phyloP scores from a whole-genome alignment of 2,329 filamentous ascomycete genomes.

The Fusarium staphyleae region DNA sequence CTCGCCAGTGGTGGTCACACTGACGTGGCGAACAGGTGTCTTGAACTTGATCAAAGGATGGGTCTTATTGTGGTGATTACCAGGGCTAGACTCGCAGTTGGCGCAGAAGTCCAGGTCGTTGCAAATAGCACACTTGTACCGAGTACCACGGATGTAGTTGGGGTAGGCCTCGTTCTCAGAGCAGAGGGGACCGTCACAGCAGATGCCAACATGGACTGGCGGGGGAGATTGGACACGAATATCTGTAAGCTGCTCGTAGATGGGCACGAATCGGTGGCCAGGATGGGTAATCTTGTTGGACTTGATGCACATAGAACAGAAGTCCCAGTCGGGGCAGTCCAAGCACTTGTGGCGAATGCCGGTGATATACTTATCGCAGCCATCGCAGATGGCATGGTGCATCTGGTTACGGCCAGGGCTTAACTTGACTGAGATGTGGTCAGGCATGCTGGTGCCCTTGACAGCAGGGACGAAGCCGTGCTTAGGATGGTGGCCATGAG shows the following conservation, averaged over 20 bases:
- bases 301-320: constrained; percentile 78
- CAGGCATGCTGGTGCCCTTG: constrained; percentile 66
- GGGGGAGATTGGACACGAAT: constrained; percentile 32
- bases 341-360: constrained; percentile 97
- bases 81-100: constrained; percentile 87
- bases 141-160: constrained; percentile 83
- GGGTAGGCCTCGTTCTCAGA: constrained; percentile 58
- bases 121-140: constrained; percentile 98
- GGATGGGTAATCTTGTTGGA: constrained; percentile 75
- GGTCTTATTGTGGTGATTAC: constrained; percentile 89
- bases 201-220: constrained; percentile 80
- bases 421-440: constrained; percentile 71
- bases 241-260: constrained; percentile 73
- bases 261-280: constrained; percentile 84
- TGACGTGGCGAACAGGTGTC: constrained; percentile 87
- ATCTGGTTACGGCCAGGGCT: constrained; percentile 78
- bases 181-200: constrained; percentile 94
- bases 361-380: constrained; percentile 85
- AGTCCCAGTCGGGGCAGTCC: constrained; percentile 97
- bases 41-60: constrained; percentile 98
- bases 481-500: constrained; percentile 89
- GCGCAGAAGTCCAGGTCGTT: constrained; percentile 95
- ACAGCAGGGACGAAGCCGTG: constrained; percentile 79
- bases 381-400: constrained; percentile 93
- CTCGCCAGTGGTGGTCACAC: constrained; percentile 83